Evolutionary conservation across 129 eudicot species (phyloP).

Genomic region (Flaveria bidentis): DNA sequence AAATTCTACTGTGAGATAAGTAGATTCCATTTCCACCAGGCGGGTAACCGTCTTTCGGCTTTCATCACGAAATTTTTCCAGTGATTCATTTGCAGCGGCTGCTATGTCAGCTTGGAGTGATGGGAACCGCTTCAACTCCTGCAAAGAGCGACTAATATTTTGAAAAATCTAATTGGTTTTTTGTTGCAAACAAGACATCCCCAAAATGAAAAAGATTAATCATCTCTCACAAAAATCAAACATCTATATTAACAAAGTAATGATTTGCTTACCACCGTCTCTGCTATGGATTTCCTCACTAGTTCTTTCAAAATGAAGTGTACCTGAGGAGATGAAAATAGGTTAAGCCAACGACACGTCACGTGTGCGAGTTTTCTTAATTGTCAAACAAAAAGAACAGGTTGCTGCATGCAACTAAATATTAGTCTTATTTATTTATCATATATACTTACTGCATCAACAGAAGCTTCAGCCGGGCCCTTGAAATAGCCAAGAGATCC

Average conservation of each 20-base stretch:
- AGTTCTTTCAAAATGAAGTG: slow-evolving; percentile 91
- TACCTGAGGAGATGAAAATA: slow-evolving; percentile 53
- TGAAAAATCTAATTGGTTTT: neutral
- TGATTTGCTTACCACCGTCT: slow-evolving; percentile 59
- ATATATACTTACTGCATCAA: slow-evolving; percentile 76
- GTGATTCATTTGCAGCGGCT: slow-evolving; percentile 80
- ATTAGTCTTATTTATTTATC: neutral
- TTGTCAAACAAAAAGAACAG: slow-evolving; percentile 3
- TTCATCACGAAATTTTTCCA: slow-evolving; percentile 93
- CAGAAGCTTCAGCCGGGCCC: slow-evolving; percentile 98
- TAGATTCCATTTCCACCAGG: slow-evolving; percentile 93
- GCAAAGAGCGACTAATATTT: slow-evolving; percentile 20
- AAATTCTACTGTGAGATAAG: slow-evolving; percentile 89
- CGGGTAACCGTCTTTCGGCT: slow-evolving; percentile 79
- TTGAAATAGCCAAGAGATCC: slow-evolving; percentile 98
- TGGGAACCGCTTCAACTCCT: slow-evolving; percentile 93
- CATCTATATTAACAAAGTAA: slow-evolving; percentile 12
- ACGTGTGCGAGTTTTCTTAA: neutral
- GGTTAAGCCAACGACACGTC: neutral
- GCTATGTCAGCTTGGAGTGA: slow-evolving; percentile 93
- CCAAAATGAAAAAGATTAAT: slow-evolving; percentile 1
- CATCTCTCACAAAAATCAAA: slow-evolving; percentile 9
- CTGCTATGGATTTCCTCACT: slow-evolving; percentile 90
- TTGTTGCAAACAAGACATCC: slow-evolving; percentile 1
- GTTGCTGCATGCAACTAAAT: neutral